A percentile compares a stretch with the other conserved stretches of the same genome.
phyloP scores from a whole-genome alignment of 2,329 filamentous ascomycete species.

The Xylaria multiplex region DNA sequence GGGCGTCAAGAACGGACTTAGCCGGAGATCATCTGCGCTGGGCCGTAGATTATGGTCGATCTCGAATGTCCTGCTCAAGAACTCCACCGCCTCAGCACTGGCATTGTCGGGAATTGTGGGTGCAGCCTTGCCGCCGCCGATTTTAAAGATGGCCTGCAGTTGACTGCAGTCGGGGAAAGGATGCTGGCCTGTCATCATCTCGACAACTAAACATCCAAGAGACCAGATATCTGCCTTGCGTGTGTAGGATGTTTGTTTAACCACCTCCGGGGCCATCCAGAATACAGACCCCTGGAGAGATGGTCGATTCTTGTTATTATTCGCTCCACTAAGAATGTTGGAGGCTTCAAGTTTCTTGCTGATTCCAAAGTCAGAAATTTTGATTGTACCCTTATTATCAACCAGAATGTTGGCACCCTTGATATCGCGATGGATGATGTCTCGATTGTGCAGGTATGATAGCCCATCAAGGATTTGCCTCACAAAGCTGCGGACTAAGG shows the following conservation, averaged over 20 bases:
- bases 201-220: conserved; percentile 92
- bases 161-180: conserved; percentile 98
- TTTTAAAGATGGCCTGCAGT: conserved; percentile 98
- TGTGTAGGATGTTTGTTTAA: conserved; percentile 96
- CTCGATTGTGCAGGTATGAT: conserved; percentile 90
- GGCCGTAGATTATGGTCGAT: conserved; percentile 93
- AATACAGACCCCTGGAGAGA: conserved; percentile 97
- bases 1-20: conserved; percentile 82
- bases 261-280: conserved; percentile 99
- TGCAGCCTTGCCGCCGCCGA: conserved; percentile 85
- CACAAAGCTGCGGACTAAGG: conserved; percentile 94
- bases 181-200: conserved; percentile 98
- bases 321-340: conserved; percentile 77
- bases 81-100: conserved; percentile 83
- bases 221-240: conserved; percentile 99
- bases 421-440: conserved; percentile 99
- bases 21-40: conserved; percentile 88
- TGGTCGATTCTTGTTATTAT: conserved; percentile 73
- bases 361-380: conserved; percentile 99
- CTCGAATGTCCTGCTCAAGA: conserved; percentile 91
- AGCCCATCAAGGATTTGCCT: conserved; percentile 93
- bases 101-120: conserved; percentile 90
- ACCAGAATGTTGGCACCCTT: conserved; percentile 99
- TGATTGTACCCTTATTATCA: conserved; percentile 98
- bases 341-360: conserved; percentile 96